These are phyloP conservation scores for Evansstolkia leycettana DNA, from an alignment of 495 filamentous ascomycete genomes.

Conservation along the genomic window DNA sequence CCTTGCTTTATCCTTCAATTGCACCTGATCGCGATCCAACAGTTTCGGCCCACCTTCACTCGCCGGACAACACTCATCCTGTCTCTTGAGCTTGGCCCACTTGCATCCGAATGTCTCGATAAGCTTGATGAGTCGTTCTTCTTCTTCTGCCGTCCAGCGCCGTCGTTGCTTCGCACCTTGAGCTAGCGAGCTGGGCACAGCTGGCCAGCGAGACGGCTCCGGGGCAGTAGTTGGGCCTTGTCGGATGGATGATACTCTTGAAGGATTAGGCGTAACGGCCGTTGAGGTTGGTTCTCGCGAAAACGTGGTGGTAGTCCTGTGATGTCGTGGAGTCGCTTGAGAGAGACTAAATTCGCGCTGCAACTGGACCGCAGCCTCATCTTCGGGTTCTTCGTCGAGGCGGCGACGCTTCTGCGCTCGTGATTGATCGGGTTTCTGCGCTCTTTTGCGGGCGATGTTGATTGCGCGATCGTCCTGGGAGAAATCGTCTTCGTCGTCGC, in stretches of 20 bases:
- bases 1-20: slow-evolving; percentile 73
- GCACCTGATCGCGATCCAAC: slow-evolving; percentile 60
- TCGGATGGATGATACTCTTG: no score
- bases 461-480: slow-evolving; percentile 7
- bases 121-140: slow-evolving; percentile 16
- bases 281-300: no score
- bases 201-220: neutral
- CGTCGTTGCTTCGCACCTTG: slow-evolving; percentile 1
- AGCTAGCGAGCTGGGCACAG: neutral
- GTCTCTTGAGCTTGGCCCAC: slow-evolving; percentile 17
- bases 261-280: no score
- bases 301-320: no score
- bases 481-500: slow-evolving; percentile 6
- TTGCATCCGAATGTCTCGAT: slow-evolving; percentile 9
- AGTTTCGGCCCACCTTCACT: slow-evolving; percentile 12
- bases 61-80: slow-evolving; percentile 14
- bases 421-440: slow-evolving; percentile 11
- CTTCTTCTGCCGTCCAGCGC: slow-evolving; percentile 13
- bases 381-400: no score
- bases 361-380: no score
- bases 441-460: slow-evolving; percentile 7
- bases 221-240: neutral
- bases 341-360: no score
- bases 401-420: neutral
- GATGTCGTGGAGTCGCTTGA: no score